Evolutionary conservation across 768 basidiomycete genomes (phyloP).

Genomic region (Tremella yokohamensis): DNA sequence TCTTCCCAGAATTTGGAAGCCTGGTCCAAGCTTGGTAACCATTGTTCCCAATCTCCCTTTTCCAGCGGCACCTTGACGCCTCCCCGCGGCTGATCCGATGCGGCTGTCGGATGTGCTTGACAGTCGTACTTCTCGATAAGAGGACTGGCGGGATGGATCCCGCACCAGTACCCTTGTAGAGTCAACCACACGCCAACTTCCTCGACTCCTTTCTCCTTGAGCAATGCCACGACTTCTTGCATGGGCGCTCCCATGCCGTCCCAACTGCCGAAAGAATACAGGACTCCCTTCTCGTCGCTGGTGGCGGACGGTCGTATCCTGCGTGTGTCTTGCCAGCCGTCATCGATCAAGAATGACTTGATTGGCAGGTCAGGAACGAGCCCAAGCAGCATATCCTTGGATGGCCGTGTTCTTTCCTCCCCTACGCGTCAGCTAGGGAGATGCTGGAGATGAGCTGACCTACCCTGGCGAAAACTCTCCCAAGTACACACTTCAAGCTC

Average conservation of each 20-base stretch:
- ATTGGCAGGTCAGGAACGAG: slow-evolving; percentile 26
- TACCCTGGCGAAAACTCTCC: slow-evolving; percentile 22
- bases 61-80: slow-evolving; percentile 15
- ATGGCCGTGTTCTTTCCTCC: slow-evolving; percentile 3
- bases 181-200: slow-evolving; percentile 43
- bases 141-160: slow-evolving; percentile 24
- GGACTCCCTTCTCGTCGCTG: slow-evolving; percentile 1
- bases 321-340: slow-evolving; percentile 40
- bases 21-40: slow-evolving; percentile 26
- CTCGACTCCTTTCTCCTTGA: slow-evolving; percentile 19
- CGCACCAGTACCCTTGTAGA: slow-evolving; percentile 37
- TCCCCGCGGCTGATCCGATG: slow-evolving; percentile 16
- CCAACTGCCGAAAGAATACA: slow-evolving; percentile 19
- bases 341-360: slow-evolving; percentile 40
- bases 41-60: slow-evolving; percentile 15
- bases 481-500: slow-evolving; percentile 39
- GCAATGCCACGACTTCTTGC: slow-evolving; percentile 16
- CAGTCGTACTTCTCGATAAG: slow-evolving; percentile 27
- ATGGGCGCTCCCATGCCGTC: slow-evolving; percentile 21
- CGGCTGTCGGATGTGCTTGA: slow-evolving; percentile 10
- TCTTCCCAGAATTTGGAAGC: slow-evolving; percentile 39
- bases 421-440: not conserved
- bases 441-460: slow-evolving; percentile 11
- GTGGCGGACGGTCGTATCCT: not conserved
- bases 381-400: slow-evolving; percentile 23